Evolutionary conservation across 805 yeast species (phyloP), one percentile per base, ranked within the genome.

Genomic region (Pachysolen tannophilus): DNA sequence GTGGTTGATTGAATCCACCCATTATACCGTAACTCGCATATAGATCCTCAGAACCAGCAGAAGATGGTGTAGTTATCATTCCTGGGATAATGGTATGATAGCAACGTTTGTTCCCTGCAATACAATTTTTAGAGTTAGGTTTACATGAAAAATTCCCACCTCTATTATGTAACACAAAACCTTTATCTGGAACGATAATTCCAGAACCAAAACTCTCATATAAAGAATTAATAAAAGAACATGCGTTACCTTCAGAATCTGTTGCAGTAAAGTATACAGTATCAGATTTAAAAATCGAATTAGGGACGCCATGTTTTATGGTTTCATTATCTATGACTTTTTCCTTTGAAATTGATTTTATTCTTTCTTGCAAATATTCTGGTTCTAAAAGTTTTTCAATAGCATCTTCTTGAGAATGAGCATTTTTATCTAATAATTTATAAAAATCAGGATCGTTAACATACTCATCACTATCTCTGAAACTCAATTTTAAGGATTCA

Each of bases 1-100:
- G 85, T 3, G 94, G 94, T 53, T 84, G 94, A 62, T 78, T 82
- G 59, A 76, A 83, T 0, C 90, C 94, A 13, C 94, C 94, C 86
- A 82, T 82, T 41, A 80, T 82, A 33, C 90, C 92, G 45, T 67
- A 78, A n/a, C 79, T 59, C 1, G 87, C 86, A 47, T 66, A 77
- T n/a, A 83, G 55, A 19, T 70, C 72, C 19, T 60, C 65, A 5
- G 40, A 42, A 20, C 55, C 60, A 33, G 52, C 50, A 3, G 38
- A 40, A 3, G 44, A 41, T 4, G 60, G 60, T 3, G 60, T 53
- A 10, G 94, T 83, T 20, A 83, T 70, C 78, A 83, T 69, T 0
- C 86, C 84, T 1, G 94, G 94, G 40, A 83, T 82, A 39, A 83
- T 83, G 0, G 94, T 84, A 49, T 84, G 94, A 54, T 82, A 83